Evolutionary conservation across 2,329 filamentous ascomycete genomes (phyloP), one percentile per base, ranked within the genome.

Genomic region (Colletotrichum agaves): DNA sequence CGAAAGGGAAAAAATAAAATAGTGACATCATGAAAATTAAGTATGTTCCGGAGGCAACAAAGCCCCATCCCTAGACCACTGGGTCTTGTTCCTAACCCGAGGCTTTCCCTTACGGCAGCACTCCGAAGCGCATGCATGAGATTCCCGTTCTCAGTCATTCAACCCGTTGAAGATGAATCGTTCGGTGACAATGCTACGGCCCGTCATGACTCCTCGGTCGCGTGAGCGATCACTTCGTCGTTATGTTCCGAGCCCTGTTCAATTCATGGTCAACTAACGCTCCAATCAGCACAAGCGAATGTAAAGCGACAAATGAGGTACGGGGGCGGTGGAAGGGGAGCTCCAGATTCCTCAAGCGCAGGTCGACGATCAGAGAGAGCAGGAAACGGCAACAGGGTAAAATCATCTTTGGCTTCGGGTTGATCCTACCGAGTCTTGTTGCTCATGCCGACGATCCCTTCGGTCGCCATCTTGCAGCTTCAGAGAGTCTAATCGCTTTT

Each of bases 401-500:
- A 55, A 78, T 83, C 77, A 82, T 80, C 81, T 84, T 78, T 84
- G 82, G 74, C 83, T 86, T 73, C 81, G 81, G 46, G 81, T 76
- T 58, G 85, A 88, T 69, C 87, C 83, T 75, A 84, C 83, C 71
- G 88, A 89, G 73, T 81, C 84, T 77, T 90, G 86, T 72, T 87
- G 85, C 76, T 90, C 88, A 73, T 89, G 87, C 70, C 85, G 85
- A 71, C 83, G 80, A 63, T 83, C 83, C 73, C 80, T 82, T 73
- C 87, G 85, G 72, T 93, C 90, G 73, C 87, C 92, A 79, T 98
- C 95, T 78, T 97, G 92, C 75, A 98, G 84, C 78, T 96, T 94
- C 73, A 98, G 85, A 59, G 93, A 94, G 80, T 98, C 93, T 72
- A 98, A 86, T 73, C 93, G 88, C 81, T 94, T 93, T 79, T 93